Base-by-base conservation (phyloP, 768 basidiomycete genomes). In the Boletus rubropictus region DNA sequence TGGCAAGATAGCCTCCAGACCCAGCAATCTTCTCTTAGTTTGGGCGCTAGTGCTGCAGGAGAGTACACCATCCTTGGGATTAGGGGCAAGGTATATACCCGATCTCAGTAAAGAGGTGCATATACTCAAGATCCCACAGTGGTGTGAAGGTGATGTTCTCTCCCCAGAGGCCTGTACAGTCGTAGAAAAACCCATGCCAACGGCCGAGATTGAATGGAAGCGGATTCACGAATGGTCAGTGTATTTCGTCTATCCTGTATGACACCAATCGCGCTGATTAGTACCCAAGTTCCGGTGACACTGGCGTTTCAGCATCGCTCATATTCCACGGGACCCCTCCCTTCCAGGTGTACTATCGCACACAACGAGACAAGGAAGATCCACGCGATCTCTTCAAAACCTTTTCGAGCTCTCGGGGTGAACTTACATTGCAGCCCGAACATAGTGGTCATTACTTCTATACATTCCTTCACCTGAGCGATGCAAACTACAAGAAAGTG, bases 391-490 rank as follows among this genome's bases (percentile, higher is more conserved):
- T 73, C 33, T 69, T 74, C 39, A 75, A 84, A 61, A 76, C 76
- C 2, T 85, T 88, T 58, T 62, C 78, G 14, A 72, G 70, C n/a
- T 82, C 86, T 7, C 78, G 89, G 35, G 89, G 87, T 29, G 87
- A 92, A 59, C 69, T 96, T 46, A 84, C 82, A 7, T 67, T 95
- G 14, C 86, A 91, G 62, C 94, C 95, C 3, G 86, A 94, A 33
- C 78, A 81, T 40, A 93, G 89, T 50, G 94, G 94, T 7, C 84
- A 86, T 55, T 97, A 96, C 64, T 78, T 78, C 8, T 97, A 94
- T 69, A 79, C 75, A 1, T 92, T 94, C 68, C 68, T 76, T 7
- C 74, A 82, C 27, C 67, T 98, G 50, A 88, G 85, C 61, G 94
- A 98, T 63, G 73, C 77, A 9, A 81, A 93, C 62, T 98, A 98